Evolutionary conservation across 257 asterid genomes (phyloP).

Genomic region (Solanum tacnaense): DNA sequence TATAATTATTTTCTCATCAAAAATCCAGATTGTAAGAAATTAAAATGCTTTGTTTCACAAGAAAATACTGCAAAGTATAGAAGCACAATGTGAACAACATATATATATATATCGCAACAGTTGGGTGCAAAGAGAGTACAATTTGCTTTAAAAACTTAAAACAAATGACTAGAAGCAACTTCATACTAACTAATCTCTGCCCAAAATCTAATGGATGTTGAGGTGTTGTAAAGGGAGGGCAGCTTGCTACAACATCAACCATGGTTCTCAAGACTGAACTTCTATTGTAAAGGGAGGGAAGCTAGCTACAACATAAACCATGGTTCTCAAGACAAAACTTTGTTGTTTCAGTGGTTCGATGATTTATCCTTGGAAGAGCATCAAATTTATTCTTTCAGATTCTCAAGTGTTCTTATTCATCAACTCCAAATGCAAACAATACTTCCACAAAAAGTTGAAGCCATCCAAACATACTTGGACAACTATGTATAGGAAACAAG

Average conservation of each 20-base stretch:
- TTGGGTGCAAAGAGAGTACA: too few species aligned
- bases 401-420: background rate
- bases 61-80: too few species aligned
- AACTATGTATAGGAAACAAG: background rate
- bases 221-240: too few species aligned
- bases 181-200: background rate
- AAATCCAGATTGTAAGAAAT: too few species aligned
- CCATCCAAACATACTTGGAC: background rate
- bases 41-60: too few species aligned
- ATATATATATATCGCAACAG: too few species aligned
- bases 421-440: background rate
- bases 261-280: too few species aligned
- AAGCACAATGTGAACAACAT: too few species aligned
- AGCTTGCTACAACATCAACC: too few species aligned
- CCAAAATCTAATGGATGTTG: background rate
- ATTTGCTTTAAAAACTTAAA: background rate
- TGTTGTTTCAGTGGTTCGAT: background rate
- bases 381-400: background rate
- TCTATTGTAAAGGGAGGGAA: too few species aligned
- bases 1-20: too few species aligned
- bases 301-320: background rate
- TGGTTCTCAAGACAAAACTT: background rate
- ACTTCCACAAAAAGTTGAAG: background rate
- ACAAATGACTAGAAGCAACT: background rate
- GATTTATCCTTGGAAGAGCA: background rate